Conservation (phyloP, 768 basidiomycete genomes). For the Paxillus rubicundulus region DNA sequence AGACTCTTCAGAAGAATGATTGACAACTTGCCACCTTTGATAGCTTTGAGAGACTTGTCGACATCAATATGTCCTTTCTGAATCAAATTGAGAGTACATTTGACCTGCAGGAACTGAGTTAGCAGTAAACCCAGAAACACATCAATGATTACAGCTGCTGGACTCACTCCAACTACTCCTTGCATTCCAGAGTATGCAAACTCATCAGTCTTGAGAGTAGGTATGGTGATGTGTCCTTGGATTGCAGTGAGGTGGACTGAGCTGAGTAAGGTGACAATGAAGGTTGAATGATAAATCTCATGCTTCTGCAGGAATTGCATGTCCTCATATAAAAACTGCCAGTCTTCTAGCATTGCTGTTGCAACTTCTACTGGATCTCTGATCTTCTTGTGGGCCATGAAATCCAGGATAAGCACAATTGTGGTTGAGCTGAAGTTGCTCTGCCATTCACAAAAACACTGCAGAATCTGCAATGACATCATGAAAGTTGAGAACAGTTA, state of each 20-base stretch:
- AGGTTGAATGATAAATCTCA: not conserved
- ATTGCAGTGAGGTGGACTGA: not conserved
- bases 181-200: not conserved
- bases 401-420: not conserved
- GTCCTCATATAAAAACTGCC: not conserved
- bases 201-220: not conserved
- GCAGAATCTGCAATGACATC: not conserved
- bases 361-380: not conserved
- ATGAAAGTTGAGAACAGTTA: not conserved
- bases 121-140: not conserved
- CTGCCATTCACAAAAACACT: slow-evolving; percentile 1
- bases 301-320: not conserved
- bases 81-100: not conserved
- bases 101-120: not conserved
- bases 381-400: not conserved
- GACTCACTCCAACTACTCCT: not conserved
- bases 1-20: not conserved
- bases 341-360: not conserved
- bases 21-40: not conserved
- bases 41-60: not conserved
- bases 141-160: not conserved
- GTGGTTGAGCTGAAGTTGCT: slow-evolving; percentile 5
- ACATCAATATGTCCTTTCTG: not conserved
- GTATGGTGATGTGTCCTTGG: not conserved
- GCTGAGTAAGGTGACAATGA: not conserved